Evolutionary conservation across 106 monocot genomes (phyloP), one percentile per base, ranked within the genome.

Genomic region (Dendrobium catenatum): DNA sequence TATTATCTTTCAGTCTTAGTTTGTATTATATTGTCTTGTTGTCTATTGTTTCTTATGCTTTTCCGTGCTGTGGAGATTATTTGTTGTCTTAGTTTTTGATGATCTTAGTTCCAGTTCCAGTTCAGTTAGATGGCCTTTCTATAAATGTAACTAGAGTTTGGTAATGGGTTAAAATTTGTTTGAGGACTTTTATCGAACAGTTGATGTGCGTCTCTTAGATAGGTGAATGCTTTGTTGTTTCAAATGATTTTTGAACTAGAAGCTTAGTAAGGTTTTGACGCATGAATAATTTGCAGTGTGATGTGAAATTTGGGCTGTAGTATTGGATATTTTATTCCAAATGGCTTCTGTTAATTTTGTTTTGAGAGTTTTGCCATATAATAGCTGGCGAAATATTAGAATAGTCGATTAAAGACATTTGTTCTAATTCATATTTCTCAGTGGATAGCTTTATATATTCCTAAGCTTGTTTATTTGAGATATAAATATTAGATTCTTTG

Each of bases 91-190:
- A 24, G 6, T 24, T 64, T 24, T 19, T 22, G 1, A 64, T 64
- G 64, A 22, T 64, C 22, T 26, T 7, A n/a, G 9, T 22, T 64
- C 64, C 24, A 8, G 26, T 64, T 9, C 26, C 8, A 64, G 55
- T 82, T 92, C 87, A 87, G 89, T 89, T 91, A 47, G 9, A 20
- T 64, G 26, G 55, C 72, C 44, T 51, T 73, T 74, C 43, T 42
- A 43, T 31, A 31, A 31, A 31, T 31, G 31, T 37, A 31, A 11
- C 6, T 72, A 37, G 72, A 2, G 19, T 31, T 31, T 31, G 1
- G 31, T 31, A 31, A 31, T 31, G 31, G 1, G 31, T 31, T 31
- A 31, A 31, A 31, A 31, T 1, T 1, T 1, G 31, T 31, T 31
- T 31, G 31, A 31, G 31, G 31, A 31, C 31, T 31, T 31, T 31